Percentiles rank a stretch among this genome's conserved stretches.
Conservation (phyloP, 176 grass and related monocot genomes). For the Poa annua region DNA sequence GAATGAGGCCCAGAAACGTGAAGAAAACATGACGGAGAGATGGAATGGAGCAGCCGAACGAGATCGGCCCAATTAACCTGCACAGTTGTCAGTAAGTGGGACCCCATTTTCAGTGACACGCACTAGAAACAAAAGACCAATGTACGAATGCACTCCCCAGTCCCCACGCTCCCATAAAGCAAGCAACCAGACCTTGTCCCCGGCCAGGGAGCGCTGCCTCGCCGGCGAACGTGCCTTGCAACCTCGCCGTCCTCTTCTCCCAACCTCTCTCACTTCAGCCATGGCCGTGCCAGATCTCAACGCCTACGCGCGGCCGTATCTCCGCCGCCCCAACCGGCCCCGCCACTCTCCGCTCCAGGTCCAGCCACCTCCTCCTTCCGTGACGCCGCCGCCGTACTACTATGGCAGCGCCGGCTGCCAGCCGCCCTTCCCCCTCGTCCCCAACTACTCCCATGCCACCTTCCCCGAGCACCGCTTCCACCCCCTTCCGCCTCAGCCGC, state of each 20-base stretch:
- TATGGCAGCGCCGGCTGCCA: conserved; percentile 5
- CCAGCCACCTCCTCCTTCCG: conserved; percentile 13
- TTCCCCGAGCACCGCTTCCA: background rate
- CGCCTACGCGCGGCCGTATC: conserved; percentile 50
- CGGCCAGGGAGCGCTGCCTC: background rate
- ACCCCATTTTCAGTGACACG: background rate
- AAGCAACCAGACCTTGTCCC: conserved; percentile 20
- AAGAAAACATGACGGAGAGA: too few relatives aligned
- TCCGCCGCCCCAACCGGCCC: background rate
- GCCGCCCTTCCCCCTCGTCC: background rate
- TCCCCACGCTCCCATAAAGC: conserved; percentile 33
- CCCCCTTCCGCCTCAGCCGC: background rate
- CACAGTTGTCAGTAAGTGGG: background rate
- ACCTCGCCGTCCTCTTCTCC: background rate
- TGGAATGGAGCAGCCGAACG: background rate
- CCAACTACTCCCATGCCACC: conserved; percentile 12
- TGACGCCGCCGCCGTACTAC: background rate
- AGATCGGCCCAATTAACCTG: background rate
- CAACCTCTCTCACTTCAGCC: background rate
- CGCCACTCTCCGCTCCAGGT: conserved; percentile 10
- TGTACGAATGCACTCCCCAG: background rate
- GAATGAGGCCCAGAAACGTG: too few relatives aligned
- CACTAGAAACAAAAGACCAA: background rate
- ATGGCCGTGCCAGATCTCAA: conserved; percentile 49
- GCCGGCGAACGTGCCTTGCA: background rate